Conservation (phyloP, 2,329 filamentous ascomycete genomes). For the Talaromyces sp. region DNA sequence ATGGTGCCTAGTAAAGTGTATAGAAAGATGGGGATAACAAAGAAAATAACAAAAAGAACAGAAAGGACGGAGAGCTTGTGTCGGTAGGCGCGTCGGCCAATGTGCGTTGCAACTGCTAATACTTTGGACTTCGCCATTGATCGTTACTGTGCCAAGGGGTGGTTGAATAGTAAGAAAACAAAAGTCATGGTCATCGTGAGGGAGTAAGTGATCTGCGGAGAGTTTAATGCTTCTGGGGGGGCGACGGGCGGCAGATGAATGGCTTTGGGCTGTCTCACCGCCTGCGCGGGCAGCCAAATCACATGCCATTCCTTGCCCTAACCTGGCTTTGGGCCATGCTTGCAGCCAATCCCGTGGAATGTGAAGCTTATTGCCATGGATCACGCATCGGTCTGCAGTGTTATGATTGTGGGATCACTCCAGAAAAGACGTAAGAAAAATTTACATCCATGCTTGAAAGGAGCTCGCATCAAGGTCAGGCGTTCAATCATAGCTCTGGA, state of each 20-base stretch:
- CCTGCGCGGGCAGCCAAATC: background rate
- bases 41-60: background rate
- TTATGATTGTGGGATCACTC: too few species aligned
- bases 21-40: conserved; percentile 30
- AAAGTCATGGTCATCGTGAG: background rate
- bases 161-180: background rate
- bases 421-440: too few species aligned
- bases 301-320: background rate
- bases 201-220: background rate
- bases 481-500: too few species aligned
- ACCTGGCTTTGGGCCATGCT: background rate
- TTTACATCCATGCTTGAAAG: background rate
- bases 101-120: conserved; percentile 9
- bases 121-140: conserved; percentile 20
- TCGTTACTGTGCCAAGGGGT: background rate
- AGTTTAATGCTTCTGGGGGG: background rate
- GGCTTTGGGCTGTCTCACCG: background rate
- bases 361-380: background rate
- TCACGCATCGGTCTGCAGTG: background rate
- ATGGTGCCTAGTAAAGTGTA: conserved; percentile 38
- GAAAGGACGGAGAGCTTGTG: conserved; percentile 10
- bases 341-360: background rate
- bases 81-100: conserved; percentile 15
- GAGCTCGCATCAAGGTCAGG: too few species aligned
- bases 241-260: background rate